Evolutionary conservation across 2,329 filamentous ascomycete genomes (phyloP).

Genomic region (Fusarium sp.): DNA sequence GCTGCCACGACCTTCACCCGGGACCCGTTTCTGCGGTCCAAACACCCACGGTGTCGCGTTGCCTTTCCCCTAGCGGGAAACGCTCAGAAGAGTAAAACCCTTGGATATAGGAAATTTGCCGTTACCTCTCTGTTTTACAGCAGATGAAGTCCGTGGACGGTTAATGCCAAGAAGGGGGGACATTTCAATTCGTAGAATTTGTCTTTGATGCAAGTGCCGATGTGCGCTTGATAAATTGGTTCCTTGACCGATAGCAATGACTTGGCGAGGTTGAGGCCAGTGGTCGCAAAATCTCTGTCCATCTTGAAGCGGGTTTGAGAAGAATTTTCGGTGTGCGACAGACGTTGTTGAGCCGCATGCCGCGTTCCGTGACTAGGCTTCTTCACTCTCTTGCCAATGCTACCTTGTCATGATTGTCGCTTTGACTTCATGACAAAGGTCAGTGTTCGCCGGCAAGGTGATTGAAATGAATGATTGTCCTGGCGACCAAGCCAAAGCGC

Average conservation of each 20-base stretch:
- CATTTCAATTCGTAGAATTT: slow-evolving; percentile 50
- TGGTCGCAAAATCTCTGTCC: not conserved
- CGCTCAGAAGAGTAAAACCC: slow-evolving; percentile 69
- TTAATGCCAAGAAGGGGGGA: slow-evolving; percentile 72
- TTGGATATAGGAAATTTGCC: slow-evolving; percentile 73
- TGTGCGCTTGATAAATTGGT: not conserved
- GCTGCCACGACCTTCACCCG: slow-evolving; percentile 72
- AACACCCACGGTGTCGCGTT: slow-evolving; percentile 68
- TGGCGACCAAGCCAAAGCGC: not conserved
- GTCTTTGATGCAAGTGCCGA: not conserved
- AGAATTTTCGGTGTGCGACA: not conserved
- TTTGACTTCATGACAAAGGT: not conserved
- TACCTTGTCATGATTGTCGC: not conserved
- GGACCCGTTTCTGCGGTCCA: slow-evolving; percentile 14
- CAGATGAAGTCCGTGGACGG: slow-evolving; percentile 55
- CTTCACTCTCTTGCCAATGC: not conserved
- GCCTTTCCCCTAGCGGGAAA: slow-evolving; percentile 64
- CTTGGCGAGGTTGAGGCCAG: not conserved
- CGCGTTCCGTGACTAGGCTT: not conserved
- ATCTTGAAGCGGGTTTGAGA: not conserved
- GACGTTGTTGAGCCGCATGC: not conserved
- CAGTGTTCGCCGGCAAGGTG: not conserved
- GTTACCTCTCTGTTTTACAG: slow-evolving; percentile 49
- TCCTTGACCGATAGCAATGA: not conserved
- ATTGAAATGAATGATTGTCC: not conserved